Conservation (phyloP, 192 early-diverging fungal species). For the Radiomyces spectabilis region DNA sequence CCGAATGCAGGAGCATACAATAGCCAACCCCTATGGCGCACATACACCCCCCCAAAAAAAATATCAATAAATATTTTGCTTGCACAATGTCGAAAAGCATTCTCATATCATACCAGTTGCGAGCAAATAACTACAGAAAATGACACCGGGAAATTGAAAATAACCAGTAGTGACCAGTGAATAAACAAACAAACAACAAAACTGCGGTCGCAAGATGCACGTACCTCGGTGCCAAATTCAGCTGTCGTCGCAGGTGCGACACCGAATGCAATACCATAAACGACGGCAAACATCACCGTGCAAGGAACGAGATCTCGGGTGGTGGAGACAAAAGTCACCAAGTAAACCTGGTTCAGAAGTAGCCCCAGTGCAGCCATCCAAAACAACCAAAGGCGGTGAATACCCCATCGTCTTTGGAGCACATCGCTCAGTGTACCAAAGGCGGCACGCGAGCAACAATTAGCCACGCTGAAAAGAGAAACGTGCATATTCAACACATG, state of each 20-base stretch:
- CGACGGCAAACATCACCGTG: constrained; percentile 9
- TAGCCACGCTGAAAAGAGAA: constrained; percentile 13
- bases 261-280: constrained; percentile 20
- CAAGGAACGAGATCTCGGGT: constrained; percentile 8
- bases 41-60: no score
- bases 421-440: constrained; percentile 15
- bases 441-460: constrained; percentile 9
- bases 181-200: not conserved
- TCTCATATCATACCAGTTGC: constrained; percentile 10
- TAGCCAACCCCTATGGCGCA: constrained; percentile 13
- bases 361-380: constrained; percentile 6
- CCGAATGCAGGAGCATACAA: constrained; percentile 21
- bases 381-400: constrained; percentile 20
- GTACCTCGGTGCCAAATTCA: constrained; percentile 19
- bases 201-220: not conserved
- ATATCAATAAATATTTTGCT: no score
- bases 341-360: not conserved
- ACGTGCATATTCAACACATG: no score
- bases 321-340: constrained; percentile 1
- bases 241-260: constrained; percentile 14
- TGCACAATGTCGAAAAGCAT: no score
- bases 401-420: not conserved
- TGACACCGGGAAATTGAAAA: not conserved
- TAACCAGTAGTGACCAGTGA: not conserved
- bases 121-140: constrained; percentile 21